These are phyloP conservation scores for Vickermania spadyakhi DNA, from an alignment of 208 protist genomes.

Conservation along the genomic window DNA sequence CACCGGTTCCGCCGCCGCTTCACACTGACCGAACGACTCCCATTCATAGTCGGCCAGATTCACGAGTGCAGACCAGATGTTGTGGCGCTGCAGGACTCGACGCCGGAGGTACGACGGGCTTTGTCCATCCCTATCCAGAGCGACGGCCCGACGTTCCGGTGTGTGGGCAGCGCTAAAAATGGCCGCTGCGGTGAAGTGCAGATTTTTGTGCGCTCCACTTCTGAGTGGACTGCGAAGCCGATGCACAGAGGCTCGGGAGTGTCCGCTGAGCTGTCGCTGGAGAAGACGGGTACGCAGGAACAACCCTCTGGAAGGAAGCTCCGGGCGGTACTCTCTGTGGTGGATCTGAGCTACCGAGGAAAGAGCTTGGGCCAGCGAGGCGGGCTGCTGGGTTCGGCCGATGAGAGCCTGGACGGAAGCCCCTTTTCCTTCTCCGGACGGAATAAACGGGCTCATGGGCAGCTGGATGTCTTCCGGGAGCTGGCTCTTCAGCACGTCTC, in stretches of 20 bases:
- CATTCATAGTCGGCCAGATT: constrained; percentile 40
- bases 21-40: constrained; percentile 29
- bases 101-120: constrained; percentile 35
- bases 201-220: constrained; percentile 35
- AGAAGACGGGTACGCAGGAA: not conserved
- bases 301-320: not conserved
- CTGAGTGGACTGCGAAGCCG: constrained; percentile 28
- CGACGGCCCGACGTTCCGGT: constrained; percentile 21
- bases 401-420: constrained; percentile 55
- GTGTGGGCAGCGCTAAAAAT: constrained; percentile 54
- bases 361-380: constrained; percentile 50
- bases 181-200: constrained; percentile 64
- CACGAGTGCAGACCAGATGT: constrained; percentile 32
- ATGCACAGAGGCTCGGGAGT: constrained; percentile 33
- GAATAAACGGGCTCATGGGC: constrained; percentile 5
- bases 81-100: constrained; percentile 76
- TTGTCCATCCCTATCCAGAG: not conserved
- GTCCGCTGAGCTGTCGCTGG: constrained; percentile 32
- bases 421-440: constrained; percentile 36
- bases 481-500: constrained; percentile 45
- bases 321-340: constrained; percentile 25
- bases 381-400: constrained; percentile 18
- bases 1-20: constrained; percentile 47
- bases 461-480: constrained; percentile 52
- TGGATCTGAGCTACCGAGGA: constrained; percentile 76